Evolutionary conservation across 2,329 filamentous ascomycete species (phyloP).

Genomic region (Sporothrix protearum): DNA sequence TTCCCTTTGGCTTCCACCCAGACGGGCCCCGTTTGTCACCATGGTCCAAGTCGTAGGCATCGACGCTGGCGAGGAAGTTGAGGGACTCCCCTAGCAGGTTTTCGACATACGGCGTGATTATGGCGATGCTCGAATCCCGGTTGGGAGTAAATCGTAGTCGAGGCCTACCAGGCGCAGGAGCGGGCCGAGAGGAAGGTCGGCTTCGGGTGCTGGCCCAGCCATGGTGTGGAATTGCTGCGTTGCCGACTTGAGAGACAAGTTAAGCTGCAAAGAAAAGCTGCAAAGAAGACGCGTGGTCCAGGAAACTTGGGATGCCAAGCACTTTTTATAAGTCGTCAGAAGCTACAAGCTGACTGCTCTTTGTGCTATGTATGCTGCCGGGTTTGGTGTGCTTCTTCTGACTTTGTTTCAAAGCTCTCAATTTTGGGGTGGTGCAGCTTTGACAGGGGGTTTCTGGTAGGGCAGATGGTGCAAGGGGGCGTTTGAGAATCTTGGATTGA

Average conservation of each 20-base stretch:
- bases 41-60: slow-evolving; percentile 23
- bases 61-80: slow-evolving; percentile 52
- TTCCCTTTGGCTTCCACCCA: slow-evolving; percentile 40
- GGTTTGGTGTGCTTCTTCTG: not conserved
- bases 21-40: not conserved
- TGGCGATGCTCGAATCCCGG: slow-evolving; percentile 38
- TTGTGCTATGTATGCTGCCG: not conserved
- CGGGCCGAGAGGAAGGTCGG: slow-evolving; percentile 40
- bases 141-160: slow-evolving; percentile 47
- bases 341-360: not conserved
- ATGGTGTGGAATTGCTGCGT: not conserved
- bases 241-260: not conserved
- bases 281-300: not conserved
- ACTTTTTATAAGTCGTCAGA: slow-evolving; percentile 1
- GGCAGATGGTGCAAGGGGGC: slow-evolving; percentile 5
- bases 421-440: not conserved
- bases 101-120: slow-evolving; percentile 50
- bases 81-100: slow-evolving; percentile 56
- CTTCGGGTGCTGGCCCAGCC: not conserved
- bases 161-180: slow-evolving; percentile 55
- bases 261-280: not conserved
- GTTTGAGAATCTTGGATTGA: slow-evolving; percentile 8
- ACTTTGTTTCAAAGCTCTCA: slow-evolving; percentile 21
- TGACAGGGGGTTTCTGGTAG: not conserved
- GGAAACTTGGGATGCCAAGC: not conserved